Evolutionary conservation across 495 filamentous ascomycete species (phyloP).

Genomic region (Aspergillus taichungensis): DNA sequence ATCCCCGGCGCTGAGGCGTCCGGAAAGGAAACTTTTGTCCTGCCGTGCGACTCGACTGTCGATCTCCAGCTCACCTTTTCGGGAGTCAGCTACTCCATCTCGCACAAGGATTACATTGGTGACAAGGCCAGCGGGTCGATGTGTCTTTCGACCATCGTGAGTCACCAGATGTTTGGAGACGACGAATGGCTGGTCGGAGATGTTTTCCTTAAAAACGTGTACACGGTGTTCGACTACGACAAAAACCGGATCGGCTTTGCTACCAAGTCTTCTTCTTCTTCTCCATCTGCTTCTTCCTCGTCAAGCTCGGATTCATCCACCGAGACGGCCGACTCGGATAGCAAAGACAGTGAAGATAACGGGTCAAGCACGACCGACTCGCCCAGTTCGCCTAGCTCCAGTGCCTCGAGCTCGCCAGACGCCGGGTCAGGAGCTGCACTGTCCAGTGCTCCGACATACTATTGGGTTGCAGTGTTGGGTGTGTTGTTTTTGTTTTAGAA

Average conservation of each 20-base stretch:
- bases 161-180: constrained; percentile 35
- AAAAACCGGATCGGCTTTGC: constrained; percentile 34
- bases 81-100: constrained; percentile 52
- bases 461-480: no score
- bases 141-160: constrained; percentile 59
- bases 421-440: no score
- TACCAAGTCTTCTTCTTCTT: not conserved
- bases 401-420: no score
- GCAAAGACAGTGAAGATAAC: no score
- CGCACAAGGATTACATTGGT: constrained; percentile 62
- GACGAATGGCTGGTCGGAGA: constrained; percentile 71
- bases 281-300: no score
- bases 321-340: no score
- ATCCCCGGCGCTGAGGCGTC: constrained; percentile 49
- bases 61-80: constrained; percentile 46
- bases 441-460: no score
- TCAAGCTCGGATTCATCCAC: no score
- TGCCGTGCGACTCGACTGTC: constrained; percentile 61
- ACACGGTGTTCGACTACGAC: constrained; percentile 70
- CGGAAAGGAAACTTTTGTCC: constrained; percentile 45
- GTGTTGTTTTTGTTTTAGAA: no score
- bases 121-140: constrained; percentile 21
- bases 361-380: no score
- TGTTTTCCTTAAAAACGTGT: constrained; percentile 85
- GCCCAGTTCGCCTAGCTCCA: no score